Evolutionary conservation across 306 rosid species (phyloP).

Genomic region (Vigna unguiculata): DNA sequence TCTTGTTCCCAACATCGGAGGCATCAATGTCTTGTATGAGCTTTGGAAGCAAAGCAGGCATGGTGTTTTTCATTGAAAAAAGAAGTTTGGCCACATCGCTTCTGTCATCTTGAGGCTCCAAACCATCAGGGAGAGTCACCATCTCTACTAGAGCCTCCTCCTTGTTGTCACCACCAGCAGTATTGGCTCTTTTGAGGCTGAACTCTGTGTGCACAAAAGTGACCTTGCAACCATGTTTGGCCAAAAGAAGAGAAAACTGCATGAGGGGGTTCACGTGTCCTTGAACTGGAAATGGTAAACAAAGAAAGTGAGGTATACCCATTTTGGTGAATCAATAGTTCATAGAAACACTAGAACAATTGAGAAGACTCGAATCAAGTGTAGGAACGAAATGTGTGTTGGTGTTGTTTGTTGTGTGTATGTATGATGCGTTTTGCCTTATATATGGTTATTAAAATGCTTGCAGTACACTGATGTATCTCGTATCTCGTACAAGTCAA

Average conservation of each 20-base stretch:
- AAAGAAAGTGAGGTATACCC: slow-evolving; percentile 54
- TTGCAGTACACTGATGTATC: neutral
- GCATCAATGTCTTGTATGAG: slow-evolving; percentile 51
- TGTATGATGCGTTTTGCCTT: neutral
- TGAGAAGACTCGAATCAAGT: neutral
- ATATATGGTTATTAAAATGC: neutral
- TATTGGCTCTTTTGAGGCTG: slow-evolving; percentile 31
- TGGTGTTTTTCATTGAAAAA: neutral
- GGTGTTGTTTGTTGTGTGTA: neutral
- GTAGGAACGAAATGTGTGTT: neutral
- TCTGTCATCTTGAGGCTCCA: slow-evolving; percentile 53
- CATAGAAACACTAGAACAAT: neutral
- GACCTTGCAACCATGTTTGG: slow-evolving; percentile 55
- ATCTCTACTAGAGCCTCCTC: slow-evolving; percentile 10
- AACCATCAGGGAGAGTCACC: slow-evolving; percentile 55
- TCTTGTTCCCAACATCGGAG: slow-evolving; percentile 19
- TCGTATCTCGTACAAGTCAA: neutral
- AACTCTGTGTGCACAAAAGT: slow-evolving; percentile 51
- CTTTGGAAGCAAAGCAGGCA: slow-evolving; percentile 52
- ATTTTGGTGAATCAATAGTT: slow-evolving; percentile 2
- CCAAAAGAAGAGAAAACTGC: slow-evolving; percentile 47
- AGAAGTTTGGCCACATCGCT: neutral
- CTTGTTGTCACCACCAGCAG: neutral
- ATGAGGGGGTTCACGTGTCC: slow-evolving; percentile 58
- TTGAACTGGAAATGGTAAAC: slow-evolving; percentile 48